Evolutionary conservation across 2,329 filamentous ascomycete genomes (phyloP), one percentile per base, ranked within the genome.

Genomic region (Microdochium bolleyi): DNA sequence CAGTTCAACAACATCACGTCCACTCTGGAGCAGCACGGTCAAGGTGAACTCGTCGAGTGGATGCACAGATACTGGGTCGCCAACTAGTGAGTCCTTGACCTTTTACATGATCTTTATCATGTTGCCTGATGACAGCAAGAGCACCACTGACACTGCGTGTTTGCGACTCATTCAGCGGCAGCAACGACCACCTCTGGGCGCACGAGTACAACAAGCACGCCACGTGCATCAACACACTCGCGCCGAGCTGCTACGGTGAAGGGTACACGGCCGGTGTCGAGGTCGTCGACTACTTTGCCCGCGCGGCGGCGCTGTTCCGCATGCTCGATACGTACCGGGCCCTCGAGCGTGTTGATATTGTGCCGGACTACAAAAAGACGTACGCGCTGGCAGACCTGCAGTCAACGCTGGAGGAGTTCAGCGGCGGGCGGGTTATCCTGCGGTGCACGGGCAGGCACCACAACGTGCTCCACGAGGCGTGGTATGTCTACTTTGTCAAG

Each of bases 131-230:
- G 11, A 30, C 27, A 11, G 11, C 5, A 30, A 30, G 5, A 5
- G 27, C 11, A 11, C 27, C 27, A 11, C 27, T 30, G 11, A 30
- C 27, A 30, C 27, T n/a, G 11, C 27, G 27, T 30, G 27, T 30
- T 30, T 30, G 27, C 27, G 11, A 30, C 27, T 30, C 27, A 3
- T 32, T 32, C 52, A 69, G 69, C 52, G 70, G 70, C 24, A 62
- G 65, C 22, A 73, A 74, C 57, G 62, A 68, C 30, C 65, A 70
- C 51, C 64, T 89, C 60, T 89, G 85, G 85, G 75, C 80, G 60
- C 83, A 87, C 67, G 85, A 89, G 63, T 89, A 83, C 79, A 75
- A 77, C 65, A 88, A 87, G 66, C 85, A 89, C 65, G 86, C 81
- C 30, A 88, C 85, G 13, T 89, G 86, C 69, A 82, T 89, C 61